Base-by-base conservation (phyloP, 1,139 yeast species). In the Yamadazyma trypodendri region DNA sequence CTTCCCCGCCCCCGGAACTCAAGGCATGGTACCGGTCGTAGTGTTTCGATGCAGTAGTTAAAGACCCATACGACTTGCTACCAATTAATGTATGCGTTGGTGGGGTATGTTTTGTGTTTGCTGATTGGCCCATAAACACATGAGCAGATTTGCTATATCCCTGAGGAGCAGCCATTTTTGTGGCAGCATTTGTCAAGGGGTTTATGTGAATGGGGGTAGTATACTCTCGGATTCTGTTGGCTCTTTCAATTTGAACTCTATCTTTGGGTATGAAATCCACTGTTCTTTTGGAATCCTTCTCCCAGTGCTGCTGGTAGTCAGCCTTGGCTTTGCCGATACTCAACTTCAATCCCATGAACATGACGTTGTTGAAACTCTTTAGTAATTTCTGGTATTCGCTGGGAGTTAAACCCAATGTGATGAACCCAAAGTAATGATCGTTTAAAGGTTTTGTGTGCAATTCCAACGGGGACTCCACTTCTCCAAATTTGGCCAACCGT, bases 281-380 rank as follows among this genome's bases (percentile, higher is more conserved):
- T 4, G 12, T 11, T 34, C 76, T 51, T 46, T 52, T 50, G 6
- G 55, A 41, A 45, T 72, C 83, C 28, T 56, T 54, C 28, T 59
- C 57, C 79, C 81, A 74, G 27, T 62, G 53, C 24, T 65, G 68
- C 18, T 60, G 41, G 42, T 49, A 70, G 5, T 48, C 45, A 4
- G 63, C 58, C 34, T 63, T 67, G 16, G 83, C 81, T 32, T 51
- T 53, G 31, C 72, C 77, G 6, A 90, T 63, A 1, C 68, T 64
- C 28, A 90, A 61, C 43, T 74, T 78, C 35, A 81, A 70, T 1
- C 95, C 96, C 73, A 85, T 87, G 58, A 75, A 90, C 28, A 73
- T 72, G 1, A 83, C 76, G 16, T 90, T 94, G 55, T 86, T 75
- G 44, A 86, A 72, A 1, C 84, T 65, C 5, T 63, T 57, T 43